These are phyloP conservation scores for Grifola frondosa DNA, from an alignment of 1,284 basidiomycete species.

Conservation along the genomic window DNA sequence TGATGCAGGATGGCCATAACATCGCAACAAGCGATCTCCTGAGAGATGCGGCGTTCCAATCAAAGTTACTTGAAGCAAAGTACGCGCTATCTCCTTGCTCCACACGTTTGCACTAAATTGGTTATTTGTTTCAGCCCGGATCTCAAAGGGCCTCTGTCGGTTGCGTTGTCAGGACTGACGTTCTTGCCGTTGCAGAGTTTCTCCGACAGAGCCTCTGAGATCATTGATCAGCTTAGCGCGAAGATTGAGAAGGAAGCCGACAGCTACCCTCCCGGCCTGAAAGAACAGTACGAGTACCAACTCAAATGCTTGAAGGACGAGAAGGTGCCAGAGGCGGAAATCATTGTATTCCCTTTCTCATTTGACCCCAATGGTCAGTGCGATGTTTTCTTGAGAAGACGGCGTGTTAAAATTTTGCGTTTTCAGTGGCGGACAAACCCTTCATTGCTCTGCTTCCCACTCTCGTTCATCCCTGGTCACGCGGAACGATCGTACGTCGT, in stretches of 20 bases:
- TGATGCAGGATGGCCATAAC: constrained; percentile 23
- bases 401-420: too few species aligned
- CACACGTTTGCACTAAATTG: neutral
- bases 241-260: neutral
- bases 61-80: constrained; percentile 23
- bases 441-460: constrained; percentile 16
- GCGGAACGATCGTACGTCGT: constrained; percentile 36
- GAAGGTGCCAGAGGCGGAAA: constrained; percentile 10
- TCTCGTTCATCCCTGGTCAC: constrained; percentile 27
- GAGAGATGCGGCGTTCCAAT: constrained; percentile 19
- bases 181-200: constrained; percentile 10
- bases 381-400: too few species aligned
- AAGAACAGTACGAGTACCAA: constrained; percentile 12
- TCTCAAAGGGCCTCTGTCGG: neutral
- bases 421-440: constrained; percentile 18
- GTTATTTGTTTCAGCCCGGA: constrained; percentile 3
- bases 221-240: constrained; percentile 5
- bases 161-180: constrained; percentile 11
- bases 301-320: constrained; percentile 6
- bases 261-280: constrained; percentile 6
- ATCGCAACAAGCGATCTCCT: constrained; percentile 28
- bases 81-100: constrained; percentile 10
- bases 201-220: neutral
- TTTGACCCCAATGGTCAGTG: constrained; percentile 11
- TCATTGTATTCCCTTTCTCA: constrained; percentile 13